Percentiles rank a stretch among this genome's conserved stretches.
phyloP scores from a whole-genome alignment of 345 rosid genomes.

The Aurinia saxatilis region DNA sequence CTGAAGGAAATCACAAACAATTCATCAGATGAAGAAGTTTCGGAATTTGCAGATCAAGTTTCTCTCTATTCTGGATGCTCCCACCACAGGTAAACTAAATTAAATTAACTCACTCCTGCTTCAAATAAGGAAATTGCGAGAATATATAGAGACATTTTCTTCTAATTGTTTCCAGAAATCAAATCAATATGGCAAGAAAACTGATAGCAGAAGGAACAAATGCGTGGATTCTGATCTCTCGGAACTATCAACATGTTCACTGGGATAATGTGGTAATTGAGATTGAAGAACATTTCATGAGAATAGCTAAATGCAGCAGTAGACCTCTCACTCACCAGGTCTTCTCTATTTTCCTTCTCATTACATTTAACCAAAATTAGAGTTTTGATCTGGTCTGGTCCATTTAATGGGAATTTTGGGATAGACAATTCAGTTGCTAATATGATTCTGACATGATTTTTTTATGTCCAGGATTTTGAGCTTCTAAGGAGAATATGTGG shows the following conservation, averaged over 20 bases:
- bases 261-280: constrained; percentile 69
- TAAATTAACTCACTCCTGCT: not conserved
- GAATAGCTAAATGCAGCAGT: constrained; percentile 61
- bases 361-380: not conserved
- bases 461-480: constrained; percentile 55
- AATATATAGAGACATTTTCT: not conserved
- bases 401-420: not conserved
- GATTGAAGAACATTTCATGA: constrained; percentile 84
- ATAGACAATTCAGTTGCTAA: not conserved
- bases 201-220: constrained; percentile 89
- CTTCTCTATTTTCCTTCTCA: not conserved
- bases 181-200: constrained; percentile 61
- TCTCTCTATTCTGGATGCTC: constrained; percentile 80
- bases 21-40: constrained; percentile 55
- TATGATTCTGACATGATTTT: not conserved
- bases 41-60: constrained; percentile 68
- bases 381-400: not conserved
- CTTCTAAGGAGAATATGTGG: constrained; percentile 69
- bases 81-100: constrained; percentile 60
- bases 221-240: constrained; percentile 69
- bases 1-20: constrained; percentile 73
- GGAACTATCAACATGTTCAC: constrained; percentile 51
- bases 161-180: constrained; percentile 39
- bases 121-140: not conserved
- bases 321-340: constrained; percentile 82